Evolutionary conservation across 176 grass and related monocot genomes (phyloP).

Genomic region (Coix lacrymajobi): DNA sequence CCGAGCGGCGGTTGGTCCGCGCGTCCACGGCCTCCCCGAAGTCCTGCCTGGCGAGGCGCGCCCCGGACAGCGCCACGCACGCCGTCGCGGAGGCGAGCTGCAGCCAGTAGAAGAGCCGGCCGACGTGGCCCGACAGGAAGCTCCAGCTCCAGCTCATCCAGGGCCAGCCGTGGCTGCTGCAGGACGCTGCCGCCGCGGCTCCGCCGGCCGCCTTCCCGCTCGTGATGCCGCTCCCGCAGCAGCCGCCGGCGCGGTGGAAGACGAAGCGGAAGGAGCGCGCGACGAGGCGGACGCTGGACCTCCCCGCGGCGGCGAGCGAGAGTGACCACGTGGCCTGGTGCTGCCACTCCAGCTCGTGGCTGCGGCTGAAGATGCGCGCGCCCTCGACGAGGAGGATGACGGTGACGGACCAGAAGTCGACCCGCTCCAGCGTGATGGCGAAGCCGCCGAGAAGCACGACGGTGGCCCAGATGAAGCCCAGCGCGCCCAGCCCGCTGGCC

Average conservation of each 20-base stretch:
- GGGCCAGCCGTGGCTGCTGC: background rate
- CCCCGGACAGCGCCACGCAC: conserved; percentile 48
- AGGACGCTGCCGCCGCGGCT: too few relatives aligned
- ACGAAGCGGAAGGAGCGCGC: conserved; percentile 50
- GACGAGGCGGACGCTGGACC: conserved; percentile 50
- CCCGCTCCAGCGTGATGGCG: conserved; percentile 43
- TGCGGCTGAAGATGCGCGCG: conserved; percentile 76
- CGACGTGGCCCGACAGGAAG: conserved; percentile 56
- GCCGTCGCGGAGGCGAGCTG: conserved; percentile 60
- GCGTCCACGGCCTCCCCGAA: conserved; percentile 42
- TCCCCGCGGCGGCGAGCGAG: conserved; percentile 46
- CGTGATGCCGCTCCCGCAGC: too few relatives aligned
- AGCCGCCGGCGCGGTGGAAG: background rate
- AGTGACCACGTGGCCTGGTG: conserved; percentile 82
- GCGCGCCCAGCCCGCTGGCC: conserved; percentile 72
- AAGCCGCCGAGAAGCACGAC: conserved; percentile 87
- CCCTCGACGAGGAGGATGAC: conserved; percentile 77
- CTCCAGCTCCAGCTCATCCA: conserved; percentile 26
- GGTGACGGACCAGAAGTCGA: conserved; percentile 82
- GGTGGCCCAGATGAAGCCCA: conserved; percentile 93
- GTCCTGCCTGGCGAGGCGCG: conserved; percentile 57
- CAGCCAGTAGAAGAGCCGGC: conserved; percentile 63
- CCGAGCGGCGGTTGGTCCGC: conserved; percentile 38
- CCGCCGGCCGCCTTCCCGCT: background rate
- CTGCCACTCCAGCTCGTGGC: conserved; percentile 97